Evolutionary conservation across 768 basidiomycete genomes (phyloP), one percentile per base, ranked within the genome.

Genomic region (Pulveroboletus ravenelii): DNA sequence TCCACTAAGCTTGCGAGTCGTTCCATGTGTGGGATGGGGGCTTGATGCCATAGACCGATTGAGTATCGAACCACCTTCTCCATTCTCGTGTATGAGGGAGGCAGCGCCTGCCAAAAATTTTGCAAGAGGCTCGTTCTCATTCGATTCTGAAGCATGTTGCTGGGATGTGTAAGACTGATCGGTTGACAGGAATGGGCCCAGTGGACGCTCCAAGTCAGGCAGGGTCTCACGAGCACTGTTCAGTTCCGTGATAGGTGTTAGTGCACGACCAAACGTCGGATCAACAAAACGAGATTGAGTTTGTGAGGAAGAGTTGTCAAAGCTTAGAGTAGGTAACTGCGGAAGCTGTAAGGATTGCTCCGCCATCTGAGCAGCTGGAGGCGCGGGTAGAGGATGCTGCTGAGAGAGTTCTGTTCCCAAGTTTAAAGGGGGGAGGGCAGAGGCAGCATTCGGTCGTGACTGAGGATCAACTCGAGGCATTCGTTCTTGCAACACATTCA

Each of bases 191-290:
- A 63, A 57, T 37, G 41, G 56, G 13, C 53, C 63, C 0, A 25
- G 51, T n/a, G 51, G 12, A 14, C 35, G 60, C 17, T 48, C 18
- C 20, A 60, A 47, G 46, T 66, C 68, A 15, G 47, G 38, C 40
- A 34, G 5, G 4, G 70, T 71, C 34, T 72, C 67, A 3, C 50
- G 60, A 7, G 63, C 58, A 38, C 57, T 61, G 56, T 69, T 72
- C 14, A 67, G 59, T 62, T 90, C 88, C 3, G 81, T 82, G 52
- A 89, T 89, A 8, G 87, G 85, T 3, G 87, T 79, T 50, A 88
- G 65, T 6, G 72, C 55, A 29, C 74, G 71, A 13, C 58, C 57
- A 8, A 51, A 12, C n/a, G 37, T 52, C 23, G 56, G 48, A 32
- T 69, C 72, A 10, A 34, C 23, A 7, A 44, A n/a, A 50, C 59